Evolutionary conservation across 2,329 filamentous ascomycete species (phyloP), one percentile per base, ranked within the genome.

Genomic region (Ophiostoma perfectum): DNA sequence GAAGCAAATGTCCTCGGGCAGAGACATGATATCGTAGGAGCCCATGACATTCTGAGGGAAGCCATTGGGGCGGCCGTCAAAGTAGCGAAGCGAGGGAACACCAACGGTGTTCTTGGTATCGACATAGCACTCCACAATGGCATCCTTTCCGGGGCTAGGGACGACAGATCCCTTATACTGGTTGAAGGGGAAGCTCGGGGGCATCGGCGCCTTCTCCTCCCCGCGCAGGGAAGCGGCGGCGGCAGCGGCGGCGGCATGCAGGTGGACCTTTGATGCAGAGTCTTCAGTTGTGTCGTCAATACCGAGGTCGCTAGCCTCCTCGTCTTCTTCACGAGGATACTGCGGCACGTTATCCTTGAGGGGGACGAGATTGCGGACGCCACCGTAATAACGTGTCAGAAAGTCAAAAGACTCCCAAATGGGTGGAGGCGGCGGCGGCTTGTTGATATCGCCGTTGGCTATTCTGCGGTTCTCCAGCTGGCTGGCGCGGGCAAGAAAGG

Each of bases 1-100:
- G 75, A 97, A 97, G 79, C 95, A 99, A 64, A 97, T 86, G 74
- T 96, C 90, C 72, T 96, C 87, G 18, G 90, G 86, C 47, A 98
- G 80, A 0, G 88, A 89, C 12, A 98, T 79, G 55, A 94, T 78
- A 9, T 93, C 87, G 74, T 97, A 93, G 0, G 92, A 96, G n/a
- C 95, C 95, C 75, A 94, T 85, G 2, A 91, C 86, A 69, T 92
- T 86, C 65, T 95, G 87, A 0, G 95, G 95, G 76, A 96, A 96
- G 0, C 93, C 94, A 69, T 86, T 83, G 0, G 93, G 90, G 2
- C 95, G 85, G 3, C 94, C 94, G 11, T 89, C 81, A 73, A 91
- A 93, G 72, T 89, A 90, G 27, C 88, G 87, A 62, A 97, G 80
- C 5, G 83, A 78, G 0, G 94, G 94, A 3, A 94, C 81, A 45